Percentiles rank a stretch among this genome's conserved stretches.
These are phyloP conservation scores for Alternaria triticimaculans DNA, from an alignment of 2,329 filamentous ascomycete genomes.

Conservation along the genomic window DNA sequence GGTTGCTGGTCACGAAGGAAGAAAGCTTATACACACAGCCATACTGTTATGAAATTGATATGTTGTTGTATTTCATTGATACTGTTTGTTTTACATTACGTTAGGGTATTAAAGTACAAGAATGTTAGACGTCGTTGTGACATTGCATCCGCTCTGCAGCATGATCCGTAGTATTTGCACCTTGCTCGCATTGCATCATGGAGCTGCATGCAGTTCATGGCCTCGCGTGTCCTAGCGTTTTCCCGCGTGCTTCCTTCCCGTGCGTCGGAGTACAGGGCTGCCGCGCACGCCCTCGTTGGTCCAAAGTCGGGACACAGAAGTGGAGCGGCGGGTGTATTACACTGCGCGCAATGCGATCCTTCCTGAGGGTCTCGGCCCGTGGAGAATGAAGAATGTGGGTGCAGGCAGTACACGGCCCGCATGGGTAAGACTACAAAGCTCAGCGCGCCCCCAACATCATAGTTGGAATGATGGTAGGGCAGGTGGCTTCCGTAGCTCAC, in stretches of 20 bases:
- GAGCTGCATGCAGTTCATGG: background rate
- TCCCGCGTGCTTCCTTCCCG: slow-evolving; percentile 3
- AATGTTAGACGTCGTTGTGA: background rate
- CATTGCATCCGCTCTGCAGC: slow-evolving; percentile 1
- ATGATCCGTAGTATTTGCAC: background rate
- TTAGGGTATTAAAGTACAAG: slow-evolving; percentile 4
- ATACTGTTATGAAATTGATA: background rate
- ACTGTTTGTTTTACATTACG: slow-evolving; percentile 1
- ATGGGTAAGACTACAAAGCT: background rate
- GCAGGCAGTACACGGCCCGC: background rate
- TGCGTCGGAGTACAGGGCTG: background rate
- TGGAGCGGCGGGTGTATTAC: background rate
- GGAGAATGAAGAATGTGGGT: background rate
- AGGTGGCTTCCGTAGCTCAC: background rate
- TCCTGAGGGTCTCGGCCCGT: slow-evolving; percentile 5
- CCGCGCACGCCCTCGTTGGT: slow-evolving; percentile 17
- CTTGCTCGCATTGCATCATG: background rate
- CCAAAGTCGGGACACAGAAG: slow-evolving; percentile 19
- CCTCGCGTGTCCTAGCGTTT: background rate
- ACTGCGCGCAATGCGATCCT: background rate
- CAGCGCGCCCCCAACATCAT: background rate
- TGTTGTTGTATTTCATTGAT: background rate
- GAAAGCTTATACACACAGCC: background rate
- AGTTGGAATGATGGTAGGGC: background rate
- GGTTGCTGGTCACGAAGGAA: slow-evolving; percentile 1